These are phyloP conservation scores for Nadsonia starkeyi-henricii DNA, from an alignment of 1,139 yeast species.

Conservation along the genomic window DNA sequence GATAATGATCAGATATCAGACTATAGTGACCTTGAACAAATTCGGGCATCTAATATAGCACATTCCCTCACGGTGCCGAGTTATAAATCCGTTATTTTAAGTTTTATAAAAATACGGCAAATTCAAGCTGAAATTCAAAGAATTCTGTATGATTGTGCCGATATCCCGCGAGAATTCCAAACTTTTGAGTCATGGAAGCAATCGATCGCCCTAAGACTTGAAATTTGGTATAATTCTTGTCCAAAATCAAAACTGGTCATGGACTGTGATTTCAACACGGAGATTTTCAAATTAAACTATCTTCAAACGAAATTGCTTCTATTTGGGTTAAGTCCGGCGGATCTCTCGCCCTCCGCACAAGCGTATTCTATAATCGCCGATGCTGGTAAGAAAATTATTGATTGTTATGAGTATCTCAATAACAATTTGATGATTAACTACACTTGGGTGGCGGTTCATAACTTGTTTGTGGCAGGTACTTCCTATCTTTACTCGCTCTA, in stretches of 20 bases:
- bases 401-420: conserved; percentile 45
- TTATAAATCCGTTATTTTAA: conserved; percentile 50
- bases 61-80: conserved; percentile 29
- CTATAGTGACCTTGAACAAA: conserved; percentile 12
- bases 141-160: conserved; percentile 54
- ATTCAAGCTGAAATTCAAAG: conserved; percentile 70
- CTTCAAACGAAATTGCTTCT: conserved; percentile 59
- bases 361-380: conserved; percentile 47
- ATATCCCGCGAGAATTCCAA: conserved; percentile 51
- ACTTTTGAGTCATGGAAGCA: conserved; percentile 45
- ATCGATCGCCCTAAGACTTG: conserved; percentile 37
- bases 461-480: conserved; percentile 78
- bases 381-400: conserved; percentile 53
- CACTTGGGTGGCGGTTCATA: conserved; percentile 91
- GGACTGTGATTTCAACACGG: conserved; percentile 63
- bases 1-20: conserved; percentile 18
- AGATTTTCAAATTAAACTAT: conserved; percentile 61
- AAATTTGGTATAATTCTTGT: conserved; percentile 44
- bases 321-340: conserved; percentile 67
- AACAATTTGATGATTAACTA: conserved; percentile 51
- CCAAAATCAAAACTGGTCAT: conserved; percentile 42
- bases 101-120: conserved; percentile 53
- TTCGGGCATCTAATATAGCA: neutral
- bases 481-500: conserved; percentile 67
- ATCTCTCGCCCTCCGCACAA: conserved; percentile 36